Percentiles rank a stretch among this genome's conserved stretches.
Evolutionary conservation across 257 asterid genomes (phyloP).

Genomic region (Mentha longifolia): DNA sequence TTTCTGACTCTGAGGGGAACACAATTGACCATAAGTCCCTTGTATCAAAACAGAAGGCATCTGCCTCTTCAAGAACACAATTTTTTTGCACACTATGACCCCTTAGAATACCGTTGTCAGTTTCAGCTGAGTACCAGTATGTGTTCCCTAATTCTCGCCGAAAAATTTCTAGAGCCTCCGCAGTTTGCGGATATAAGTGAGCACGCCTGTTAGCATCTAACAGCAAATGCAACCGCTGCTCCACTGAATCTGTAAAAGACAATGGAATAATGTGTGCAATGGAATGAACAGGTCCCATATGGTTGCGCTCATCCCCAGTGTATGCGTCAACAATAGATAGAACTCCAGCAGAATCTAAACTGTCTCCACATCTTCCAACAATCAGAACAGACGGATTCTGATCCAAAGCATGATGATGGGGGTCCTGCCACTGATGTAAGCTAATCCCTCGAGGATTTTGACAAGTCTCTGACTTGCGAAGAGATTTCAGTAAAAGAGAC

Average conservation of each 20-base stretch:
- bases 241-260: conserved; percentile 81
- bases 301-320: conserved; percentile 78
- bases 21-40: conserved; percentile 84
- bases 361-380: conserved; percentile 80
- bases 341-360: conserved; percentile 74
- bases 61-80: conserved; percentile 54
- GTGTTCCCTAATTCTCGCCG: conserved; percentile 68
- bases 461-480: conserved; percentile 72
- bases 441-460: conserved; percentile 73
- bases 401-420: conserved; percentile 98
- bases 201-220: conserved; percentile 68
- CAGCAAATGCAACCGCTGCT: conserved; percentile 83
- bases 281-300: conserved; percentile 69
- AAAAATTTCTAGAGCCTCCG: conserved; percentile 81
- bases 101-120: conserved; percentile 62
- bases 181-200: conserved; percentile 81
- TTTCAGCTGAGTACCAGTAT: conserved; percentile 89
- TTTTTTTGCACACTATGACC: conserved; percentile 72
- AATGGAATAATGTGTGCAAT: conserved; percentile 74
- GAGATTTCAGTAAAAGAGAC: conserved; percentile 59
- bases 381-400: conserved; percentile 93
- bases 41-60: conserved; percentile 70
- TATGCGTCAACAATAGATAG: conserved; percentile 79
- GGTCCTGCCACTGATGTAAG: conserved; percentile 93
- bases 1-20: conserved; percentile 88